Conservation (phyloP, 2,329 filamentous ascomycete genomes). For the Fusarium globosum region DNA sequence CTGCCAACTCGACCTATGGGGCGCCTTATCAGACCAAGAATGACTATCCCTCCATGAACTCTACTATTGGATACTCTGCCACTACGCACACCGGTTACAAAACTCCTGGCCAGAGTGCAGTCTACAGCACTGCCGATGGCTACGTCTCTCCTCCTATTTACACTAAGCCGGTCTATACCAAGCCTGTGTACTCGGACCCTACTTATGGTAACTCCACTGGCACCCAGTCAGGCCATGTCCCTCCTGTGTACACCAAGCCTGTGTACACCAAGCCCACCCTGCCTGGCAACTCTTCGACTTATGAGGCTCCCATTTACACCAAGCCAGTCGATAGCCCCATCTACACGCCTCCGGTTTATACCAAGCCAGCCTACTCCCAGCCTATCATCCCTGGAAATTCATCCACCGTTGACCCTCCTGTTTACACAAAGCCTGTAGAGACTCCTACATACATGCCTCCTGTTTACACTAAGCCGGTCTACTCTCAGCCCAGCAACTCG, state of each 20-base stretch:
- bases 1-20: conserved; percentile 23
- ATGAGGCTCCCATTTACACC: conserved; percentile 10
- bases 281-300: conserved; percentile 8
- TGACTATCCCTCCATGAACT: conserved; percentile 33
- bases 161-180: conserved; percentile 17
- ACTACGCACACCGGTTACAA: conserved; percentile 10
- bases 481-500: not conserved
- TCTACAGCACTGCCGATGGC: conserved; percentile 15
- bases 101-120: conserved; percentile 5
- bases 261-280: conserved; percentile 19
- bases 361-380: conserved; percentile 7
- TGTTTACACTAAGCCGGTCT: conserved; percentile 16
- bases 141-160: conserved; percentile 22
- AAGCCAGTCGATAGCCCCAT: conserved; percentile 11
- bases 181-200: conserved; percentile 25
- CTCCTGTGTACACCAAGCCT: conserved; percentile 21
- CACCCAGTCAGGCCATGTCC: conserved; percentile 17
- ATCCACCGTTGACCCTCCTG: not conserved
- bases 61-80: conserved; percentile 21
- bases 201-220: conserved; percentile 23
- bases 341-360: conserved; percentile 25
- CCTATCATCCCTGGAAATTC: no score
- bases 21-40: conserved; percentile 17
- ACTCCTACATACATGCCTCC: conserved; percentile 27
- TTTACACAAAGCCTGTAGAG: conserved; percentile 19